Conservation (phyloP, 208 protist genomes). For the Acanthamoeba castellanii region DNA sequence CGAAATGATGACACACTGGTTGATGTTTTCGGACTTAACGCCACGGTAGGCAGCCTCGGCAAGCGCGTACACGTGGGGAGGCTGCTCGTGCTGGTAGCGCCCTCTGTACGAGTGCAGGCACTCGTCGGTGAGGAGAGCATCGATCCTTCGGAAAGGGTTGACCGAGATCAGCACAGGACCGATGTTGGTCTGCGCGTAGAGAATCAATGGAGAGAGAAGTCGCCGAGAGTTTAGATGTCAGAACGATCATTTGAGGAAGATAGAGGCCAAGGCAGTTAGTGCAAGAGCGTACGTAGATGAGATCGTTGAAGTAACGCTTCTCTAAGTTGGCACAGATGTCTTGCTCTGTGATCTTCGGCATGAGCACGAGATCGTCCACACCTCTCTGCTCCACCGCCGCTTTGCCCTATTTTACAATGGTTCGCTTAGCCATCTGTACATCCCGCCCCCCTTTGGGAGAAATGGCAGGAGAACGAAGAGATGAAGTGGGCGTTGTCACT, state of each 20-base stretch:
- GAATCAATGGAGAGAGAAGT: slow-evolving; percentile 85
- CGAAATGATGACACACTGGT: slow-evolving; percentile 96
- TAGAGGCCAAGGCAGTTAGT: neutral
- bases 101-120: slow-evolving; percentile 86
- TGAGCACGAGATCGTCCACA: slow-evolving; percentile 95
- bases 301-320: slow-evolving; percentile 85
- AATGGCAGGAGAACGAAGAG: neutral
- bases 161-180: slow-evolving; percentile 95
- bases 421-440: neutral
- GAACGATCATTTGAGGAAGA: neutral
- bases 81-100: slow-evolving; percentile 87
- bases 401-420: slow-evolving; percentile 37
- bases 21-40: slow-evolving; percentile 89
- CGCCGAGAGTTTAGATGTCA: neutral
- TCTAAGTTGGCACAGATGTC: slow-evolving; percentile 93
- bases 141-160: slow-evolving; percentile 89
- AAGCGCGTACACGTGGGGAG: slow-evolving; percentile 95
- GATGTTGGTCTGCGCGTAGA: slow-evolving; percentile 90
- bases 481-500: neutral
- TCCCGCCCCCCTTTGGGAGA: neutral
- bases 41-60: slow-evolving; percentile 95
- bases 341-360: slow-evolving; percentile 93
- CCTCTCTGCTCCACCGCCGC: slow-evolving; percentile 78
- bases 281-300: slow-evolving; percentile 82
- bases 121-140: slow-evolving; percentile 89